phyloP scores from a whole-genome alignment of 2,329 filamentous ascomycete species.

The Phialophora tarda region DNA sequence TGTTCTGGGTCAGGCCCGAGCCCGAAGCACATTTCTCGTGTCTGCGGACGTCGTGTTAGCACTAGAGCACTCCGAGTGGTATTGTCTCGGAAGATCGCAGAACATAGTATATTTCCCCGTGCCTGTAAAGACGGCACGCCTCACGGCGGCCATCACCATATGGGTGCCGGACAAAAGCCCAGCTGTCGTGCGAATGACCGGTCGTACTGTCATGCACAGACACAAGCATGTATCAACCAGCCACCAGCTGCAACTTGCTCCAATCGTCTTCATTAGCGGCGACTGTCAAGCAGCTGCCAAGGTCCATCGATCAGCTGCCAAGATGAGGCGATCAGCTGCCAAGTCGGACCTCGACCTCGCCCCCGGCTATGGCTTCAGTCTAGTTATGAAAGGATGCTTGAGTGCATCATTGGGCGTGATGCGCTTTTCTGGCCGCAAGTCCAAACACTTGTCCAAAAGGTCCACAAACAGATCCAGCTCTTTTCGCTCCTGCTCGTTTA shows the following conservation, averaged over 20 bases:
- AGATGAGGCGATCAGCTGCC: not conserved
- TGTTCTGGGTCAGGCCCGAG: not conserved
- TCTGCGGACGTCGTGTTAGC: not conserved
- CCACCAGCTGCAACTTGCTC: not conserved
- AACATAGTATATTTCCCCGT: not conserved
- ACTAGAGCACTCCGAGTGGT: not conserved
- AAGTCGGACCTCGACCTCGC: not conserved
- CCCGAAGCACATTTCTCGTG: not conserved
- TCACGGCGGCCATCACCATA: not conserved
- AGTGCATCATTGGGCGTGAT: constrained; percentile 85
- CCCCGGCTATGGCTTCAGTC: constrained; percentile 39
- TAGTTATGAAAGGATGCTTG: constrained; percentile 82
- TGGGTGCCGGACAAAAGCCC: not conserved
- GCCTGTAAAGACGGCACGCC: too few species aligned
- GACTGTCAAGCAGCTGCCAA: not conserved
- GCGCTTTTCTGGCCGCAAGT: constrained; percentile 89
- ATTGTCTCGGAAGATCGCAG: not conserved
- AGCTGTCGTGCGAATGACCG: not conserved
- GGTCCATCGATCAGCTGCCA: constrained; percentile 2
- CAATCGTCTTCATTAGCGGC: not conserved
- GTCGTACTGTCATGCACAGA: not conserved
- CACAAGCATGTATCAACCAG: not conserved
- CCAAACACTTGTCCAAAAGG: constrained; percentile 83
- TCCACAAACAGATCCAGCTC: constrained; percentile 86
- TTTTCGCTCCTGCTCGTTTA: constrained; percentile 74